phyloP scores from a whole-genome alignment of 495 filamentous ascomycete genomes.

The Trichoderma gamsii region DNA sequence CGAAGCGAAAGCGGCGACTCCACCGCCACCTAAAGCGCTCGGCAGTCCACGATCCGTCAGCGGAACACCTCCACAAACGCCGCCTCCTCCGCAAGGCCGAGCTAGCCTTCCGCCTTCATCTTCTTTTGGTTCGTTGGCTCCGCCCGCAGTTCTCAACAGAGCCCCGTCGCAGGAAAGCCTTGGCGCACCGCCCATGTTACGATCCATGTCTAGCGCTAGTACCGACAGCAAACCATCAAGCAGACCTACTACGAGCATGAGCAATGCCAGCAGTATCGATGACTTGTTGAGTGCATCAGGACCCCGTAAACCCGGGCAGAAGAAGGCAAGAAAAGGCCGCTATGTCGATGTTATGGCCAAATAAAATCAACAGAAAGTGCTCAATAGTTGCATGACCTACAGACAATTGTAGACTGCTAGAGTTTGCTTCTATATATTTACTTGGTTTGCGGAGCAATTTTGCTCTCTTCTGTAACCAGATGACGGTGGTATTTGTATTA shows the following conservation, averaged over 20 bases:
- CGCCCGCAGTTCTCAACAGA: slow-evolving; percentile 28
- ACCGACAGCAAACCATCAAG: slow-evolving; percentile 37
- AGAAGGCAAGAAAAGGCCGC: slow-evolving; percentile 70
- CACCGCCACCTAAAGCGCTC: slow-evolving; percentile 37
- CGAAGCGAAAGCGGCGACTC: slow-evolving; percentile 39
- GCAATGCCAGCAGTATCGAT: slow-evolving; percentile 77
- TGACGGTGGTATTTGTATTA: not conserved
- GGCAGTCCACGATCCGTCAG: slow-evolving; percentile 30
- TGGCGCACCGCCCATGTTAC: slow-evolving; percentile 37
- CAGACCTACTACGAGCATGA: slow-evolving; percentile 61
- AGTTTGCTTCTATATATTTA: not conserved
- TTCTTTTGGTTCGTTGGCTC: slow-evolving; percentile 13
- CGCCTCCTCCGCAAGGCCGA: slow-evolving; percentile 17
- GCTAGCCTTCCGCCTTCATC: slow-evolving; percentile 29
- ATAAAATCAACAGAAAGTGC: slow-evolving; percentile 21
- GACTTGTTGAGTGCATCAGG: slow-evolving; percentile 69
- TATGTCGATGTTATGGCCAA: slow-evolving; percentile 93
- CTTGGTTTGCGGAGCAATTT: not conserved
- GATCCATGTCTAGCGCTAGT: slow-evolving; percentile 38
- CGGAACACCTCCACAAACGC: slow-evolving; percentile 27
- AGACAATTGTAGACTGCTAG: not conserved
- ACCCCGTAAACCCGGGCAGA: slow-evolving; percentile 59
- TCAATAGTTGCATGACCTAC: too few relatives aligned
- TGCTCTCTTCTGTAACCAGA: not conserved
- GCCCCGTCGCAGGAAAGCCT: slow-evolving; percentile 26